Conservation (phyloP, 2,329 filamentous ascomycete genomes). For the Xylariaceae sp. region DNA sequence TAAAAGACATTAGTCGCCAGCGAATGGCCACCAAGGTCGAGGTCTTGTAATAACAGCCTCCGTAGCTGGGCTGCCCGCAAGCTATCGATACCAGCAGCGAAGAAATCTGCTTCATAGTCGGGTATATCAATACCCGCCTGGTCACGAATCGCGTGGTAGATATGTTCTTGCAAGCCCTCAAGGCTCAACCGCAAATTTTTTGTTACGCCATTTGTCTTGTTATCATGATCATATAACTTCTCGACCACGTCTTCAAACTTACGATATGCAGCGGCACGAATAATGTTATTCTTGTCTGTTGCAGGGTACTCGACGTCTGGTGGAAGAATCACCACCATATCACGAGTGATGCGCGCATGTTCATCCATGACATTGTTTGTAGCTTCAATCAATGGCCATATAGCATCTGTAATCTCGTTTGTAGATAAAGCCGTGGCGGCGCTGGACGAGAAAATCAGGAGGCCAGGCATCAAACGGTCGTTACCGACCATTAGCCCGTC, state of each 20-base stretch:
- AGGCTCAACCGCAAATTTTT: constrained; percentile 21
- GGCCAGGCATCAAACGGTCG: constrained; percentile 31
- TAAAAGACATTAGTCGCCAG: constrained; percentile 41
- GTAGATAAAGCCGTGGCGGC: constrained; percentile 27
- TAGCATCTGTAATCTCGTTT: constrained; percentile 33
- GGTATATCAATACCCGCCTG: constrained; percentile 34
- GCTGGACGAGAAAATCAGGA: constrained; percentile 32
- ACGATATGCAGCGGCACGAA: constrained; percentile 39
- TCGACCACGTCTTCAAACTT: constrained; percentile 32
- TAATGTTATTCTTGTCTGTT: constrained; percentile 47
- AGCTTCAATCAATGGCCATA: constrained; percentile 37
- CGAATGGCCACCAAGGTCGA: constrained; percentile 34
- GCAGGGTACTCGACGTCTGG: constrained; percentile 35
- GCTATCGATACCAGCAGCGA: constrained; percentile 44
- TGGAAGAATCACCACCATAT: constrained; percentile 37
- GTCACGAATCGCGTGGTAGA: constrained; percentile 30
- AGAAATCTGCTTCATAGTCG: constrained; percentile 38
- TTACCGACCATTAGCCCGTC: constrained; percentile 36
- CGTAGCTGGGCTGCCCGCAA: constrained; percentile 45
- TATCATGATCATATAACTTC: constrained; percentile 31
- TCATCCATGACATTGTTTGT: constrained; percentile 41
- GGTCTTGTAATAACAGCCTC: constrained; percentile 37
- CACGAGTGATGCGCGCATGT: constrained; percentile 43
- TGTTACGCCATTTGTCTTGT: constrained; percentile 1
- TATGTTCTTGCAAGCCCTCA: constrained; percentile 31